phyloP scores from a whole-genome alignment of 2,329 filamentous ascomycete genomes.

The Exophiala bonariae region DNA sequence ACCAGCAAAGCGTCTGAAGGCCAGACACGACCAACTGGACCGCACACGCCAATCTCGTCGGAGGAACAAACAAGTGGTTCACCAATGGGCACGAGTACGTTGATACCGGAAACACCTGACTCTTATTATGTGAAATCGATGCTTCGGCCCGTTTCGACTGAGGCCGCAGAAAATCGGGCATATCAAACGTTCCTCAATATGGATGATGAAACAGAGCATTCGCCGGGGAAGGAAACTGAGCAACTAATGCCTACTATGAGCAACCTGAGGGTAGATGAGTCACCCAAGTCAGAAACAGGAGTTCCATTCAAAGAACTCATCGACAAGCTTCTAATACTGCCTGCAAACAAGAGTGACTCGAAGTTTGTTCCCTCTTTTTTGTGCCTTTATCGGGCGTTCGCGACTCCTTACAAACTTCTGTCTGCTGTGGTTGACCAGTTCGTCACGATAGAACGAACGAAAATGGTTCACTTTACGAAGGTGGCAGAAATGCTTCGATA shows the following conservation, averaged over 20 bases:
- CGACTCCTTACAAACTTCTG: slow-evolving; percentile 75
- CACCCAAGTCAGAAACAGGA: slow-evolving; percentile 37
- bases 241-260: slow-evolving; percentile 6
- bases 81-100: slow-evolving; percentile 4
- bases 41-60: slow-evolving; percentile 27
- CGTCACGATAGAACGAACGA: slow-evolving; percentile 71
- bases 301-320: slow-evolving; percentile 67
- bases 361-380: slow-evolving; percentile 90
- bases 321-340: slow-evolving; percentile 78
- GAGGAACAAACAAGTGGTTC: slow-evolving; percentile 19
- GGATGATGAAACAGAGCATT: slow-evolving; percentile 27
- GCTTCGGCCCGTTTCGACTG: slow-evolving; percentile 22
- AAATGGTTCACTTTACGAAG: slow-evolving; percentile 71
- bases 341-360: slow-evolving; percentile 80
- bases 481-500: slow-evolving; percentile 81
- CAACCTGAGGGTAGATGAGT: slow-evolving; percentile 27
- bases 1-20: slow-evolving; percentile 16
- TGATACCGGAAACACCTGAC: slow-evolving; percentile 27
- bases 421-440: slow-evolving; percentile 65
- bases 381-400: slow-evolving; percentile 91
- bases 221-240: slow-evolving; percentile 13
- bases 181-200: slow-evolving; percentile 31
- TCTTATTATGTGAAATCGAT: slow-evolving; percentile 26
- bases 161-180: slow-evolving; percentile 21
- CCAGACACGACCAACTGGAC: slow-evolving; percentile 16